These are phyloP conservation scores for Cryptococcus maquisensis DNA, from an alignment of 1,284 basidiomycete species.

Conservation along the genomic window DNA sequence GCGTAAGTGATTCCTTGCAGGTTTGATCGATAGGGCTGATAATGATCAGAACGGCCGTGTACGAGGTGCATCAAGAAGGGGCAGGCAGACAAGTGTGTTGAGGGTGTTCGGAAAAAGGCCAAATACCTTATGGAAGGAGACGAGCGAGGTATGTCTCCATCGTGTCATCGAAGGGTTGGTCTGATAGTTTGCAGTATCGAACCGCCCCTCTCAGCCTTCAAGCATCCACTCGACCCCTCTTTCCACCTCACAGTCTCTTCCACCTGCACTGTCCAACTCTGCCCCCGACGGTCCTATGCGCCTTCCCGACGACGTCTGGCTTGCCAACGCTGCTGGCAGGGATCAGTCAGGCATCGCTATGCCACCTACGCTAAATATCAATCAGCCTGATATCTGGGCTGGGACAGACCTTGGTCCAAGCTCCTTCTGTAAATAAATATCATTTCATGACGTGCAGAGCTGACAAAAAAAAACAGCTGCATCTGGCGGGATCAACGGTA, in stretches of 20 bases:
- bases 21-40: neutral
- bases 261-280: neutral
- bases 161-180: neutral
- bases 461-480: neutral
- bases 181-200: neutral
- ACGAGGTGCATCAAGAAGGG: conserved; percentile 92
- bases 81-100: conserved; percentile 79
- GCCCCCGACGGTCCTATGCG: conserved; percentile 2
- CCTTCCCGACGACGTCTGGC: conserved; percentile 27
- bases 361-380: neutral
- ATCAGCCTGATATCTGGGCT: neutral
- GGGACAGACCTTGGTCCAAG: neutral
- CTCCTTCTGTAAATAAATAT: neutral
- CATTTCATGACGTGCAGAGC: neutral
- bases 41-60: conserved; percentile 75
- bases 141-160: conserved; percentile 66
- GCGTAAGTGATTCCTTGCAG: conserved; percentile 54
- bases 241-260: neutral
- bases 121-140: conserved; percentile 93
- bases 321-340: conserved; percentile 12
- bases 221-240: conserved; percentile 2
- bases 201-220: conserved; percentile 4
- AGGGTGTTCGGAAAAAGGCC: conserved; percentile 95
- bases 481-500: conserved; percentile 6
- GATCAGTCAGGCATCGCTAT: neutral